Evolutionary conservation across 2,329 filamentous ascomycete genomes (phyloP).

Genomic region (Alternaria infectoria): DNA sequence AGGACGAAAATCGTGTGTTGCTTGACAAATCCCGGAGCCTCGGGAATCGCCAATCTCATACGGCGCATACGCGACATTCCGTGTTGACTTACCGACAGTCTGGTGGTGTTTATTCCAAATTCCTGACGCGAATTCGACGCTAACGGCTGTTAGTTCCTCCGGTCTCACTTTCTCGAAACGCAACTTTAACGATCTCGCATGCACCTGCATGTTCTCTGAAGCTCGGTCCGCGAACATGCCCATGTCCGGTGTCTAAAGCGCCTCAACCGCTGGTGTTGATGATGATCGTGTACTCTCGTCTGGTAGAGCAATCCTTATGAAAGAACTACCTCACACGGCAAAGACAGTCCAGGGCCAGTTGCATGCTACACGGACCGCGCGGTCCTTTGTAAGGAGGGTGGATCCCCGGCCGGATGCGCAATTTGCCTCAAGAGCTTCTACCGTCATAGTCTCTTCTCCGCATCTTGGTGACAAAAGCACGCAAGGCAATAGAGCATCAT

Average conservation of each 20-base stretch:
- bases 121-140: constrained; percentile 21
- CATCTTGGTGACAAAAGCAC: not conserved
- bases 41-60: not conserved
- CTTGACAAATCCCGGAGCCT: constrained; percentile 28
- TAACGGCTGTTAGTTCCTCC: constrained; percentile 18
- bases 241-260: not conserved
- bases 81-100: constrained; percentile 10
- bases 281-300: not conserved
- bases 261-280: not conserved
- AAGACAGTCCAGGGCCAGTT: not conserved
- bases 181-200: constrained; percentile 14
- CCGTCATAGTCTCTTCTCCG: not conserved
- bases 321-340: not conserved
- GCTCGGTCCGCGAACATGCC: constrained; percentile 3
- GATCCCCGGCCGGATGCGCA: not conserved
- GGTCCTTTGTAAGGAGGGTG: not conserved
- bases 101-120: constrained; percentile 41
- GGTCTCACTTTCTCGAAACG: constrained; percentile 21
- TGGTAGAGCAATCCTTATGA: not conserved
- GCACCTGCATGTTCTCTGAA: constrained; percentile 4
- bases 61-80: constrained; percentile 1
- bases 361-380: not conserved
- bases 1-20: not conserved
- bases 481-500: not conserved
- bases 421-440: not conserved